Percentiles rank a stretch among this genome's conserved stretches.
These are phyloP conservation scores for Candida freyschussii DNA, from an alignment of 1,139 yeast species.

Conservation along the genomic window DNA sequence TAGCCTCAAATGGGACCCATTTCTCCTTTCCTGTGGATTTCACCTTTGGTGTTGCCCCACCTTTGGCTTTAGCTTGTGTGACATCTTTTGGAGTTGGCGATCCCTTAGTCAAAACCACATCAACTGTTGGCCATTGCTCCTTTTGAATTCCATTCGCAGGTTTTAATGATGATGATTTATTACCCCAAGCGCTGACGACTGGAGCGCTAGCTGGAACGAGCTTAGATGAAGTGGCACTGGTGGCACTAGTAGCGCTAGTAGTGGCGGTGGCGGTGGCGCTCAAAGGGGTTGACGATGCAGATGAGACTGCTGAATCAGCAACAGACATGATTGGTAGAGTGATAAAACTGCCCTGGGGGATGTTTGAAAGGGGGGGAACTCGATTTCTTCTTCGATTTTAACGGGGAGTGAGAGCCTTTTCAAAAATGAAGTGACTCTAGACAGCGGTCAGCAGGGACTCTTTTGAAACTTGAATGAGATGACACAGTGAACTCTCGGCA, in stretches of 20 bases:
- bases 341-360: too few relatives aligned
- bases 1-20: slow-evolving; percentile 30
- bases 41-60: slow-evolving; percentile 12
- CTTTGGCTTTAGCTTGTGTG: neutral
- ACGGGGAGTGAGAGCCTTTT: too few relatives aligned
- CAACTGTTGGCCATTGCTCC: slow-evolving; percentile 23
- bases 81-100: slow-evolving; percentile 1
- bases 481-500: too few relatives aligned
- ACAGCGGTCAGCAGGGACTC: too few relatives aligned
- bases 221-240: slow-evolving; percentile 16
- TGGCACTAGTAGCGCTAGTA: slow-evolving; percentile 2
- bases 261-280: slow-evolving; percentile 4
- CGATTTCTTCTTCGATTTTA: too few relatives aligned
- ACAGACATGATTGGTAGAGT: slow-evolving; percentile 4
- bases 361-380: too few relatives aligned
- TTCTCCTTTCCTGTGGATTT: slow-evolving; percentile 26
- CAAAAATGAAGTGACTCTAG: too few relatives aligned
- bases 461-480: too few relatives aligned
- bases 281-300: slow-evolving; percentile 1
- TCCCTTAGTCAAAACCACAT: slow-evolving; percentile 11
- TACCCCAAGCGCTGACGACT: slow-evolving; percentile 27
- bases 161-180: slow-evolving; percentile 3
- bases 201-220: slow-evolving; percentile 30
- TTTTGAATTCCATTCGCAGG: slow-evolving; percentile 7
- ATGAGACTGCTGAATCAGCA: slow-evolving; percentile 1